A percentile compares a stretch with the other conserved stretches of the same genome.
Evolutionary conservation across 257 asterid genomes (phyloP).

Genomic region (Gardenia jasminoides): DNA sequence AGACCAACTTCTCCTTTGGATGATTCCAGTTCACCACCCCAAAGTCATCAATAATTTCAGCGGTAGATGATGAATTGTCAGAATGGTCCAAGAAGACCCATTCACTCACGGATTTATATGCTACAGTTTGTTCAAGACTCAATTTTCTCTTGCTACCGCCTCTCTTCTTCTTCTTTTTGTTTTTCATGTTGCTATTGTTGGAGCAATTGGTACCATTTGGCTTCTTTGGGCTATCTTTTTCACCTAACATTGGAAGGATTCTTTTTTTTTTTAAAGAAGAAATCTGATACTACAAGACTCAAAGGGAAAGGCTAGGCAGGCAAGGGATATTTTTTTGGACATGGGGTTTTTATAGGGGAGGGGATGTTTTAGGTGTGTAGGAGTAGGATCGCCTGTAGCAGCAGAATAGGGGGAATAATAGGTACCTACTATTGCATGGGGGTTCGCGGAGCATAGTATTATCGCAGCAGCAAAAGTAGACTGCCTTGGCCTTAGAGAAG

Average conservation of each 20-base stretch:
- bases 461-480: background rate
- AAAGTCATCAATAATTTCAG: conserved; percentile 59
- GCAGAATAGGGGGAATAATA: background rate
- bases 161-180: conserved; percentile 87
- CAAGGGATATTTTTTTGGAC: background rate
- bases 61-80: conserved; percentile 14
- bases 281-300: background rate
- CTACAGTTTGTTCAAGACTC: conserved; percentile 80
- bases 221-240: conserved; percentile 53
- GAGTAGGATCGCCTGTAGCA: background rate
- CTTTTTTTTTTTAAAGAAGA: background rate
- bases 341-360: background rate
- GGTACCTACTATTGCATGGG: background rate
- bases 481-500: background rate
- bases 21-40: conserved; percentile 66
- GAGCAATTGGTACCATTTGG: conserved; percentile 21
- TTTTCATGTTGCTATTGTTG: conserved; percentile 9
- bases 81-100: conserved; percentile 81
- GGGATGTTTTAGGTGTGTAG: background rate
- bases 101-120: conserved; percentile 75
- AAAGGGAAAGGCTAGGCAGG: background rate
- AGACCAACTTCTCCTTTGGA: conserved; percentile 75
- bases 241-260: conserved; percentile 38
- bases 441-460: too few relatives aligned
- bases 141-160: conserved; percentile 88